These are phyloP conservation scores for Pythium brachiatum DNA, from an alignment of 352 stramenopile species.

Conservation along the genomic window DNA sequence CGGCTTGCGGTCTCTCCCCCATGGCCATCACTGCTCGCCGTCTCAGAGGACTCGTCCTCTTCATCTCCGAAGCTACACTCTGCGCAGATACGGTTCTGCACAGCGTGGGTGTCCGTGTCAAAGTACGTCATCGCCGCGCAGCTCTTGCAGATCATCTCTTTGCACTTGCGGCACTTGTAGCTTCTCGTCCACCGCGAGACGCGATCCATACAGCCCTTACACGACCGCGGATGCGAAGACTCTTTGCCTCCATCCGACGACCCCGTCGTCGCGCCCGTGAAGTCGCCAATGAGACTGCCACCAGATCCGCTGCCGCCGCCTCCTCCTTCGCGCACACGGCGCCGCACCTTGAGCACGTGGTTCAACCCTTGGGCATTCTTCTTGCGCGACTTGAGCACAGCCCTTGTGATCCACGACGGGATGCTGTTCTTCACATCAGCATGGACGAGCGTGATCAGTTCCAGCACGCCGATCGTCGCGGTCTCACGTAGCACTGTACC, in stretches of 20 bases:
- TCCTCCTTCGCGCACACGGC: slow-evolving; percentile 28
- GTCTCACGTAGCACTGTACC: slow-evolving; percentile 66
- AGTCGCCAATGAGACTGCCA: slow-evolving; percentile 14
- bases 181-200: slow-evolving; percentile 65
- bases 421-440: slow-evolving; percentile 38
- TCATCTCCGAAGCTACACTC: slow-evolving; percentile 29
- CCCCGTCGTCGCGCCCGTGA: slow-evolving; percentile 11
- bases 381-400: slow-evolving; percentile 44
- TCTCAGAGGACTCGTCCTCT: background rate
- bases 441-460: slow-evolving; percentile 57
- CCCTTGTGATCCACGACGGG: slow-evolving; percentile 46
- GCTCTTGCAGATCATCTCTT: slow-evolving; percentile 59
- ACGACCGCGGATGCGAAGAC: slow-evolving; percentile 24
- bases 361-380: slow-evolving; percentile 49
- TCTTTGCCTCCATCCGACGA: slow-evolving; percentile 21
- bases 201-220: slow-evolving; percentile 48
- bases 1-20: background rate
- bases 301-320: slow-evolving; percentile 17
- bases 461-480: slow-evolving; percentile 45
- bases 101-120: slow-evolving; percentile 30
- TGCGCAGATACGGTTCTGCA: slow-evolving; percentile 58
- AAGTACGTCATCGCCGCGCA: slow-evolving; percentile 57
- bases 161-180: slow-evolving; percentile 59
- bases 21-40: background rate
- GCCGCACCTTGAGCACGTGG: slow-evolving; percentile 64